Percentiles rank a stretch among this genome's conserved stretches.
These are phyloP conservation scores for Malassezia cuniculi DNA, from an alignment of 1,284 basidiomycete species.

Conservation along the genomic window DNA sequence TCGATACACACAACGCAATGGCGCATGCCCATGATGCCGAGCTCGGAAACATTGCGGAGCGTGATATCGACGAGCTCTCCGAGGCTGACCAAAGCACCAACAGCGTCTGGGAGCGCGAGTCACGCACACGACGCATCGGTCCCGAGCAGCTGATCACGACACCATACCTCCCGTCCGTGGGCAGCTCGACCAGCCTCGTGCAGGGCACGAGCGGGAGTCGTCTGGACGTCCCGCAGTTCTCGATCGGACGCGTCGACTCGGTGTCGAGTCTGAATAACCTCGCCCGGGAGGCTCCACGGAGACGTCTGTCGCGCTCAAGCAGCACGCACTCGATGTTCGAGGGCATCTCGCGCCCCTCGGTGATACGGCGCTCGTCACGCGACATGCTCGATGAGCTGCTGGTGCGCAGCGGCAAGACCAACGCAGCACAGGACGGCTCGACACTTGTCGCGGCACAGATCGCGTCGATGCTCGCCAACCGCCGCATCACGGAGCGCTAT, in stretches of 20 bases:
- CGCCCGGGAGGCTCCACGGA: background rate
- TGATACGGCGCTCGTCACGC: slow-evolving; percentile 1
- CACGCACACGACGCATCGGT: too few species aligned
- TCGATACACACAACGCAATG: too few species aligned
- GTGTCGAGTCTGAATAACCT: slow-evolving; percentile 3
- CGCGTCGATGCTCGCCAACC: slow-evolving; percentile 2
- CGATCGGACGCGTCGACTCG: slow-evolving; percentile 1
- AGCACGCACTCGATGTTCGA: slow-evolving; percentile 3
- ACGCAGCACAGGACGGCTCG: background rate
- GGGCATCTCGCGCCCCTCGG: background rate
- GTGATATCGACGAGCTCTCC: too few species aligned
- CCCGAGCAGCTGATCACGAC: too few species aligned
- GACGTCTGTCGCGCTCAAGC: background rate
- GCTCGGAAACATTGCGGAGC: too few species aligned
- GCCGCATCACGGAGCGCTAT: background rate
- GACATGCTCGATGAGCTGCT: slow-evolving; percentile 7
- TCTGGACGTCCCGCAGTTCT: background rate
- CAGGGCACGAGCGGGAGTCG: background rate
- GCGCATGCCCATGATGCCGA: too few species aligned
- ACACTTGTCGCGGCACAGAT: slow-evolving; percentile 1
- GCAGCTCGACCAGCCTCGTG: slow-evolving; percentile 1
- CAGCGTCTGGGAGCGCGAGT: too few species aligned
- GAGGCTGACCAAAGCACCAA: too few species aligned
- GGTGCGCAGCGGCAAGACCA: background rate
- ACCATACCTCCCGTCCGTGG: background rate